Base-by-base conservation (phyloP, 768 basidiomycete genomes). In the Tricholoma flavovirens region DNA sequence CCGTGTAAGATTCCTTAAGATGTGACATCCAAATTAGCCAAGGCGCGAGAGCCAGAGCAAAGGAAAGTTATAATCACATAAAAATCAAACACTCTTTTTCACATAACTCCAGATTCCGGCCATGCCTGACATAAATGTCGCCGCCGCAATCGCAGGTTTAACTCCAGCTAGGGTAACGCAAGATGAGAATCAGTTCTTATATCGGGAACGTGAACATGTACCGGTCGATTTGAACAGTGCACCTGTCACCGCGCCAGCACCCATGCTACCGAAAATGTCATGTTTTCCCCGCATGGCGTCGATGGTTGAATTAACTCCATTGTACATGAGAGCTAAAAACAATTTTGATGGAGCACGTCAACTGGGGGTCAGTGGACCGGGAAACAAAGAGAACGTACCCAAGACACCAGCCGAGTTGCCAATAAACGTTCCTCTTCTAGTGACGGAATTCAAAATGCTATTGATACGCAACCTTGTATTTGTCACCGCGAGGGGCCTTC, bases 331-430 rank as follows among this genome's bases (percentile, higher is more conserved):
- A 55, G 96, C 96, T 99, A 69, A 60, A 69, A 70, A 69, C 62
- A 67, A 67, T 72, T 58, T 66, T 66, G 67, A 72, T 76, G 62
- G 69, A 70, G 69, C 68, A 71, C 66, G 67, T 68, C 60, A 67
- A 65, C 53, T 30, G 59, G 58, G 49, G 61, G 57, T 71, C 59
- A 64, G 26, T 43, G 38, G 26, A 60, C 57, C 60, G 59, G 62
- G 61, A 61, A 65, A 68, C 65, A 61, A 70, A 61, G 66, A 60
- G 59, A 69, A 82, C 90, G 72, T 66, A 98, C 97, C 97, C 60
- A 98, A 78, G 59, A 98, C 91, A 70, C 97, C 97, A 70, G 95
- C 91, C 67, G 93, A 97, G 78, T 98, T 99, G 67, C 94, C 97
- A 73, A 97, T 87, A 75, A 96, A 97, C 46, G 93, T 96, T 30